A percentile compares a stretch with the other conserved stretches of the same genome.
These are phyloP conservation scores for Trichosporon faecale DNA, from an alignment of 1,284 basidiomycete genomes.

Conservation along the genomic window DNA sequence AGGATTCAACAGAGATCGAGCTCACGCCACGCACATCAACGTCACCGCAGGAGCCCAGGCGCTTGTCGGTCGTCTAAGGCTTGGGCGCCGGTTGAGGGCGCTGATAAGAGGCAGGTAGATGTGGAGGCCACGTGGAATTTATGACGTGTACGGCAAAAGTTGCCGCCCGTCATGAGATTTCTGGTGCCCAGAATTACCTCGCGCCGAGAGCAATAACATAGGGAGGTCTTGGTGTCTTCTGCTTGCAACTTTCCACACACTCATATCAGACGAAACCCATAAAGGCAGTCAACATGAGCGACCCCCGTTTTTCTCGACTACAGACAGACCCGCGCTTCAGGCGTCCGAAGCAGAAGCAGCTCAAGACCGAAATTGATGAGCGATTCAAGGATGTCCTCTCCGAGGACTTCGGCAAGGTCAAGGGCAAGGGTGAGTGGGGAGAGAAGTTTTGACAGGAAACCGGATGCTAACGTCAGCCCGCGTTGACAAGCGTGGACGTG, in stretches of 20 bases:
- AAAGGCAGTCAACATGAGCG: constrained; percentile 40
- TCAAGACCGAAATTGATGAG: constrained; percentile 86
- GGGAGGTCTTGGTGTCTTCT: background rate
- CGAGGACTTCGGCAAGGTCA: constrained; percentile 50
- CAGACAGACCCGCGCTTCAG: constrained; percentile 92
- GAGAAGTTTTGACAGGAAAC: constrained; percentile 4
- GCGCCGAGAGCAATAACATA: background rate
- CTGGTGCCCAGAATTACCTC: background rate
- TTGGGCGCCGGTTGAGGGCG: background rate
- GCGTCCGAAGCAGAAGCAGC: constrained; percentile 69
- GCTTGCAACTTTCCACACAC: background rate
- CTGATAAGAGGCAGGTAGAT: background rate
- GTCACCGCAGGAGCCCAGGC: constrained; percentile 13
- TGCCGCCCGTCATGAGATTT: constrained; percentile 13
- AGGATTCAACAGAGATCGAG: background rate
- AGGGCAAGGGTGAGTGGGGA: constrained; percentile 35
- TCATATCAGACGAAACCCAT: background rate
- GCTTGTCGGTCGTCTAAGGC: background rate
- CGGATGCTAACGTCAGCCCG: constrained; percentile 53
- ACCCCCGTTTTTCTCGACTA: constrained; percentile 80
- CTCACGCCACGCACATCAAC: constrained; percentile 10
- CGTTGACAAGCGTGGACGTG: constrained; percentile 90
- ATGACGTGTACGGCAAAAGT: constrained; percentile 11
- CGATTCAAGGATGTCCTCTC: constrained; percentile 83
- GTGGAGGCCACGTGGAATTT: constrained; percentile 10